phyloP scores from a whole-genome alignment of 176 grass and related monocot species.

The Cymbopogon citratus region DNA sequence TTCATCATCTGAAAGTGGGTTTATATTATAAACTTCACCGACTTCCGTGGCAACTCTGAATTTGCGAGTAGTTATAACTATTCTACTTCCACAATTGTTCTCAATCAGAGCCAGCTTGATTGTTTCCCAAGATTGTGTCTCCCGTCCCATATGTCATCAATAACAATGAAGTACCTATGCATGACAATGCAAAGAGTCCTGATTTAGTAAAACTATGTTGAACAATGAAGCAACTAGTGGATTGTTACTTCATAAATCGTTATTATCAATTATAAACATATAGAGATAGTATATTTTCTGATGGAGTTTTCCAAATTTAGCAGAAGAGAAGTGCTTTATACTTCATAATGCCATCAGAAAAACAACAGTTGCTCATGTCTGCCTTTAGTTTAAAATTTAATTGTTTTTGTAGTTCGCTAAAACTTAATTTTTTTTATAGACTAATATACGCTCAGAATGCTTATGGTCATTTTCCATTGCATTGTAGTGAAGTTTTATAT shows the following conservation, averaged over 20 bases:
- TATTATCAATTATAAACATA: not conserved
- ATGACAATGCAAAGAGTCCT: not conserved
- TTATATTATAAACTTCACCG: not conserved
- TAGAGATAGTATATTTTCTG: not conserved
- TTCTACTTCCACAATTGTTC: not conserved
- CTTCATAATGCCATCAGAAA: not conserved
- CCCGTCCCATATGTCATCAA: constrained; percentile 7
- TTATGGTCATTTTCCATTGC: not conserved
- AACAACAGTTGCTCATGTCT: not conserved
- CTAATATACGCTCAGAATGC: not conserved
- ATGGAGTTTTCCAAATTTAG: not conserved
- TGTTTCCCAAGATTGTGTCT: constrained; percentile 1
- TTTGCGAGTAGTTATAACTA: not conserved
- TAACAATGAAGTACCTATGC: not conserved
- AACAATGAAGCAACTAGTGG: not conserved
- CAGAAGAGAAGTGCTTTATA: not conserved
- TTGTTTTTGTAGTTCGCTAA: not conserved
- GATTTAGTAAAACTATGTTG: not conserved
- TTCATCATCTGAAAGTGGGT: not conserved
- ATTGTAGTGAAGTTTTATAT: not conserved
- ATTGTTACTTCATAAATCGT: not conserved
- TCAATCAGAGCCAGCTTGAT: not conserved
- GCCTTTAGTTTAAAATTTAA: not conserved
- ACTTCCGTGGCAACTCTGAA: not conserved
- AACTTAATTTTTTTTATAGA: not conserved